These are phyloP conservation scores for Penicillium canariense DNA, from an alignment of 495 filamentous ascomycete genomes.

Conservation along the genomic window DNA sequence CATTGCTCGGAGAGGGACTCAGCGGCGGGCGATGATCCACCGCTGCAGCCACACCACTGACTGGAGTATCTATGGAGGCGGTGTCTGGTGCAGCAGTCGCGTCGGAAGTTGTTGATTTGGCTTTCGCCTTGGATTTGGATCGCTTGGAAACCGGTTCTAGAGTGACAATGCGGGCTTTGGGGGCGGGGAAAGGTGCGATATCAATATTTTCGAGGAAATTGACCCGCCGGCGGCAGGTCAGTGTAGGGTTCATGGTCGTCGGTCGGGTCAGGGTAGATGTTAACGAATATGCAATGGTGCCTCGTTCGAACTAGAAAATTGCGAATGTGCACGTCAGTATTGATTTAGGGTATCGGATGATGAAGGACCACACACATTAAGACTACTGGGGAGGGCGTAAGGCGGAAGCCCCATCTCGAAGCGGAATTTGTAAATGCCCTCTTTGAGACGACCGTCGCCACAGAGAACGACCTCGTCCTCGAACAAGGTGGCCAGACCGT, in stretches of 20 bases:
- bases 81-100: conserved; percentile 33
- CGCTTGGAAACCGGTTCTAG: conserved; percentile 69
- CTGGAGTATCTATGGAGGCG: conserved; percentile 33
- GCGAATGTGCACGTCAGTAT: conserved; percentile 14
- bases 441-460: conserved; percentile 81
- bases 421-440: conserved; percentile 86
- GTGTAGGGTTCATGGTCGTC: conserved; percentile 76
- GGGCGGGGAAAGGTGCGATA: conserved; percentile 54
- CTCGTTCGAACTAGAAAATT: conserved; percentile 79
- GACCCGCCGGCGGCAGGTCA: conserved; percentile 75
- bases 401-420: conserved; percentile 81
- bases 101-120: conserved; percentile 36
- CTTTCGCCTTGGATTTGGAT: conserved; percentile 47
- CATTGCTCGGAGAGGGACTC: conserved; percentile 60
- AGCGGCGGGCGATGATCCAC: conserved; percentile 40
- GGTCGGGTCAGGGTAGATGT: conserved; percentile 87
- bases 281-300: conserved; percentile 86
- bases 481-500: conserved; percentile 82
- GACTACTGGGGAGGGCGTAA: conserved; percentile 84
- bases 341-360: neutral
- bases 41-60: conserved; percentile 25
- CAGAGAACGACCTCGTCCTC: conserved; percentile 89
- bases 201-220: conserved; percentile 71
- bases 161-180: conserved; percentile 71
- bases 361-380: conserved; percentile 64